phyloP scores from a whole-genome alignment of 192 early-diverging fungal genomes.

The Podila horticola region DNA sequence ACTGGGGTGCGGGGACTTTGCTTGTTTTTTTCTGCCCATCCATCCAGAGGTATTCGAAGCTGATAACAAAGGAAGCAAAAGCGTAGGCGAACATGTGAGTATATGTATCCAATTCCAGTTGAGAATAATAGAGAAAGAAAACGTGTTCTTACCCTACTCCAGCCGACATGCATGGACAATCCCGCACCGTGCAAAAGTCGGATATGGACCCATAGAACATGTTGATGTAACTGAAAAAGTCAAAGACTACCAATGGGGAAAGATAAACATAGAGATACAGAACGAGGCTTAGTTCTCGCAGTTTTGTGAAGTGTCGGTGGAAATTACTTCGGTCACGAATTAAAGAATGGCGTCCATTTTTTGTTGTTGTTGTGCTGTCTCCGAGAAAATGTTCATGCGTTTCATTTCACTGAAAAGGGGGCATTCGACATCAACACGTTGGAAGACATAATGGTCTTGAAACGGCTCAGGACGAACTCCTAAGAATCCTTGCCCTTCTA shows the following conservation, averaged over 20 bases:
- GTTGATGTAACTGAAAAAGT: conserved; percentile 95
- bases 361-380: no score
- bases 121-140: background rate
- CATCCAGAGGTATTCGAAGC: conserved; percentile 91
- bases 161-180: conserved; percentile 89
- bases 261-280: background rate
- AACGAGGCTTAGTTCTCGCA: no score
- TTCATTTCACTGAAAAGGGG: no score
- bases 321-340: no score
- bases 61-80: conserved; percentile 4
- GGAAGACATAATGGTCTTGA: no score
- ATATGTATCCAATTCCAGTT: no score
- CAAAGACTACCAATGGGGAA: conserved; percentile 65
- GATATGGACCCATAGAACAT: conserved; percentile 91
- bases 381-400: no score
- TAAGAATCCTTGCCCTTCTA: no score
- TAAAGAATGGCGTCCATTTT: no score
- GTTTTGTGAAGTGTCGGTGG: no score
- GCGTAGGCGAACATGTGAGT: background rate
- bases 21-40: conserved; percentile 81
- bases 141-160: conserved; percentile 68
- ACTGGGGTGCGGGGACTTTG: conserved; percentile 91
- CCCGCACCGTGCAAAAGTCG: conserved; percentile 86
- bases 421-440: no score
- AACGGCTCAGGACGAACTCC: no score